phyloP scores from a whole-genome alignment of 257 asterid species.

The Lavandula angustifolia region DNA sequence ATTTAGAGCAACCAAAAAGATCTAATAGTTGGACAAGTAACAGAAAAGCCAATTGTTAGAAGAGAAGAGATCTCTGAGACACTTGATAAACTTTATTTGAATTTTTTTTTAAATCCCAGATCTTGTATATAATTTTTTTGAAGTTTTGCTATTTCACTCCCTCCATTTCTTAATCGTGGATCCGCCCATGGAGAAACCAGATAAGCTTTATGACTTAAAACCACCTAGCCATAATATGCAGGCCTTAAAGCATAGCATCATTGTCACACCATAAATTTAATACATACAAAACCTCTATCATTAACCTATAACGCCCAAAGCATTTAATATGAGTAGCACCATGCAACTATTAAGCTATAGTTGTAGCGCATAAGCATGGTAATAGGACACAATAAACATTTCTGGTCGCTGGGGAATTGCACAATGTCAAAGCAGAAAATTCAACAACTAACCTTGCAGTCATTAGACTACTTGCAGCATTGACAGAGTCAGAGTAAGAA shows the following conservation, averaged over 20 bases:
- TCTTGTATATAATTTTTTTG: too few species aligned
- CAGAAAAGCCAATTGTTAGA: background rate
- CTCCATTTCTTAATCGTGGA: too few species aligned
- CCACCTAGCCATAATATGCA: background rate
- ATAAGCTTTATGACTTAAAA: background rate
- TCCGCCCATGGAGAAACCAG: too few species aligned
- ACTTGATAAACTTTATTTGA: background rate
- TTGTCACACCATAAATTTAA: constrained; percentile 4
- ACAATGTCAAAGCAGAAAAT: background rate
- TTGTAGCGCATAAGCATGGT: background rate
- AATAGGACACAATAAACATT: background rate
- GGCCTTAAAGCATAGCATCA: constrained; percentile 2
- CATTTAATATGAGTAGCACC: background rate
- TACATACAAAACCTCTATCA: background rate
- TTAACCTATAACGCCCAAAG: background rate
- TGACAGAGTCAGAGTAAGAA: constrained; percentile 50
- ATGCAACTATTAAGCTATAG: constrained; percentile 2
- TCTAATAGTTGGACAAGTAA: background rate
- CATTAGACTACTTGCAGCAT: constrained; percentile 66
- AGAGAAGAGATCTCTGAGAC: constrained; percentile 1
- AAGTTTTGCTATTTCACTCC: too few species aligned
- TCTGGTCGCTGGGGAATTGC: background rate
- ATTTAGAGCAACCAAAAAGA: background rate
- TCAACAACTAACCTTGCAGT: constrained; percentile 60
- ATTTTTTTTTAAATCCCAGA: too few species aligned